Evolutionary conservation across 106 monocot genomes (phyloP).

Genomic region (Gastrodia elata): DNA sequence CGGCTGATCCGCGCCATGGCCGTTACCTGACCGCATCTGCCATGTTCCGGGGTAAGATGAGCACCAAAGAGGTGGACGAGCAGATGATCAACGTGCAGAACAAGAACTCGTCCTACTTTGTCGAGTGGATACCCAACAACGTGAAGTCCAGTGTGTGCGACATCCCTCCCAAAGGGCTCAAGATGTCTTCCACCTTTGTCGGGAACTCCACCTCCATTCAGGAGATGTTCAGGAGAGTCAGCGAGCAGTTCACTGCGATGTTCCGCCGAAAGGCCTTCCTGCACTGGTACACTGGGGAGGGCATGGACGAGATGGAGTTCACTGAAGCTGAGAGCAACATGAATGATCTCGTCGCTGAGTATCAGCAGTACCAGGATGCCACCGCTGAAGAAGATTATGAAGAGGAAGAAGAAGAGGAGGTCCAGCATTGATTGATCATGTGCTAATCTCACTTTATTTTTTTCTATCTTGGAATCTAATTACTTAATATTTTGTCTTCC

Average conservation of each 20-base stretch:
- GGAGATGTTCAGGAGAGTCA: constrained; percentile 16
- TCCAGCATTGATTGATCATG: too few species aligned
- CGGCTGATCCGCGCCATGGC: constrained; percentile 64
- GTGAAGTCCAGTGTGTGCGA: constrained; percentile 78
- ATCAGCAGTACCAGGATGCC: constrained; percentile 19
- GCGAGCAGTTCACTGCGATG: constrained; percentile 15
- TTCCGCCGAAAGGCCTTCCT: constrained; percentile 15
- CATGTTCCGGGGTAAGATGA: constrained; percentile 81
- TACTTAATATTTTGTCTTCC: too few species aligned
- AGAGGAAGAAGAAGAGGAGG: background rate
- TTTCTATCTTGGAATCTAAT: too few species aligned
- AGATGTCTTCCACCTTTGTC: constrained; percentile 13
- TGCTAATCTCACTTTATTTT: too few species aligned
- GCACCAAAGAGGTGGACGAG: constrained; percentile 72
- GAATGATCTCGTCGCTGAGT: constrained; percentile 15
- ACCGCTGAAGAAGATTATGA: constrained; percentile 9
- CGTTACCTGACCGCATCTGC: constrained; percentile 70
- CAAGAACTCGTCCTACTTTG: constrained; percentile 81
- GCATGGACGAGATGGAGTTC: constrained; percentile 20
- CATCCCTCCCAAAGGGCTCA: constrained; percentile 21
- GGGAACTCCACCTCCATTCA: constrained; percentile 10
- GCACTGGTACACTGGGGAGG: constrained; percentile 17
- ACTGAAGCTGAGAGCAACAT: constrained; percentile 17
- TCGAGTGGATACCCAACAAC: constrained; percentile 80
- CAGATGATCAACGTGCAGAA: constrained; percentile 86